Base-by-base conservation (phyloP, 1,139 yeast species). In the Pichia sp. region DNA sequence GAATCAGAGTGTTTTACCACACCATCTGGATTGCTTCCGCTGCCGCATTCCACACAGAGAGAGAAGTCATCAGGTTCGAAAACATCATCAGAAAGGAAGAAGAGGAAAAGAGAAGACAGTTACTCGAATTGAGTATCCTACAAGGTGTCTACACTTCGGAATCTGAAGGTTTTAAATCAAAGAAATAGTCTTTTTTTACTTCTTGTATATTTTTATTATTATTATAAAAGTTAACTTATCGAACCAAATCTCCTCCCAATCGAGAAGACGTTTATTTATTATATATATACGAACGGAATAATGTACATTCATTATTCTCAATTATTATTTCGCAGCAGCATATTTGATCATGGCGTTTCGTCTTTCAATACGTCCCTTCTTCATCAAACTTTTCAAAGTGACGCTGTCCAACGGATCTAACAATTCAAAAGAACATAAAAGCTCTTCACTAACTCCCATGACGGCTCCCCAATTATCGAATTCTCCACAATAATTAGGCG, bases 401-500 rank as follows among this genome's bases (percentile, higher is more conserved):
- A 86, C 83, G 45, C 95, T 83, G 67, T 93, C 99, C 60, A 93
- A 74, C 3, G 99, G 99, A 68, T 93, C 96, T 52, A 93, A 72
- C 53, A 93, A 75, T 67, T 93, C 98, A 68, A 93, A 93, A 18
- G 97, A 90, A 74, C 99, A 93, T 61, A 93, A 77, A 63, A 93
- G 79, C 65, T 93, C 84, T 69, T 91, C 97, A 68, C 93, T 98
- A 47, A 93, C 98, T 61, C 95, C 84, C 99, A 93, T 93, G 96
- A 93, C 91, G 34, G 98, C 98, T 60, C 98, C 99, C 11, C 97
- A 96, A 67, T 93, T 93, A 68, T 93, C 97, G 66, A 93, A 93
- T 70, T 93, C 98, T 58, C 98, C 98, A 78, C 98, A 93, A 67
- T 93, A 93, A 70, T 93, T 93, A 57, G 98, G 99, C 43, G 98